Base-by-base conservation (phyloP, 2,329 filamentous ascomycete genomes). In the Neurospora sp. region DNA sequence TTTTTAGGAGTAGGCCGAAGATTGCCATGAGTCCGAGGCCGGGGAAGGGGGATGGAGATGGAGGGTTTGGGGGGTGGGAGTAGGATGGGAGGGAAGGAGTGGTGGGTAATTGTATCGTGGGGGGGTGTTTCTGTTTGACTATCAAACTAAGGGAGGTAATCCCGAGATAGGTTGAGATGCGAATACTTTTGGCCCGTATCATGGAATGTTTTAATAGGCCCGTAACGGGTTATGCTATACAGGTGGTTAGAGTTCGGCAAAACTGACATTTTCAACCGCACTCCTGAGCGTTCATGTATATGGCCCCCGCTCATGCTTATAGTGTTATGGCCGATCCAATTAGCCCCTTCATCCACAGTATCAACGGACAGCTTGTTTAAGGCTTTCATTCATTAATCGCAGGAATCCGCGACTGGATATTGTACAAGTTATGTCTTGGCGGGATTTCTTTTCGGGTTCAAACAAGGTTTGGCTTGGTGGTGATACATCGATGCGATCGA, bases 1-100 rank as follows among this genome's bases (percentile, higher is more conserved):
- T 97, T 1, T 97, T 97, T 78, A 92, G 90, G 80, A 94, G 92
- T 73, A 82, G 94, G 73, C 94, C 94, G 0, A 91, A 89, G 79
- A 88, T 97, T 74, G 90, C 90, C 73, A 87, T 87, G 11, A 97
- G 93, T 78, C 93, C 93, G 1, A 86, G 82, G 69, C 86, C 86
- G 2, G 80, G 77, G 6, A 81, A 78, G 70, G 71, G 58, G 10
- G 43, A 69, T 43, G 71, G 68, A 70, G 69, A 33, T 33, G 33
- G 68, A 68, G 69, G 67, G 43, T 36, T 67, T 68, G n/a, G 38
- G 38, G 67, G 23, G 66, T 38, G 71, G 70, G 67, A 62, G 42
- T 66, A 70, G 23, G 43, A 33, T 33, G 33, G 33, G 33, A 33
- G 33, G 33, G 33, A 33, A 33, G 33, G 33, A 33, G 19, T 28